Percentiles rank a stretch among this genome's conserved stretches.
Evolutionary conservation across 1,284 basidiomycete genomes (phyloP).

Genomic region (Moesziomyces globuligerus): DNA sequence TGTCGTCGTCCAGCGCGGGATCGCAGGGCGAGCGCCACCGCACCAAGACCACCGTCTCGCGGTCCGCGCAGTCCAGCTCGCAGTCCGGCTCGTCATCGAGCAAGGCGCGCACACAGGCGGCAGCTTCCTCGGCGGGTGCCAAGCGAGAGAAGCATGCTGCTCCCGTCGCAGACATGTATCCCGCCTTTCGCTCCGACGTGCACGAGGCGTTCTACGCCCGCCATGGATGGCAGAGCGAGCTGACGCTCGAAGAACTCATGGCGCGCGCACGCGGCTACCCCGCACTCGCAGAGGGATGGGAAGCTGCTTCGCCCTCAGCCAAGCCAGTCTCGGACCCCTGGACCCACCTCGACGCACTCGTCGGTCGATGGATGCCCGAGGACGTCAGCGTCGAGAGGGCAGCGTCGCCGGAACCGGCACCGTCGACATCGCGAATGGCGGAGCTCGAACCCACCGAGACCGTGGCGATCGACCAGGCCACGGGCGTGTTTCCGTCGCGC

Average conservation of each 20-base stretch:
- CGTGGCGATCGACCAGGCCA: slow-evolving; percentile 25
- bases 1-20: slow-evolving; percentile 15
- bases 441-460: slow-evolving; percentile 31
- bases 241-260: slow-evolving; percentile 58
- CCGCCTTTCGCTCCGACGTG: slow-evolving; percentile 21
- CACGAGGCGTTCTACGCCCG: slow-evolving; percentile 38
- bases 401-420: background rate
- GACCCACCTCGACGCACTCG: slow-evolving; percentile 50
- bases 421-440: background rate
- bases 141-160: slow-evolving; percentile 57
- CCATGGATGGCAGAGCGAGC: slow-evolving; percentile 44
- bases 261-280: slow-evolving; percentile 27
- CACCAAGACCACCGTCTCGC: slow-evolving; percentile 42
- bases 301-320: slow-evolving; percentile 12
- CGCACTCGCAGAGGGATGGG: slow-evolving; percentile 29
- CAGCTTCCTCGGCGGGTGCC: slow-evolving; percentile 6
- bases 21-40: slow-evolving; percentile 24
- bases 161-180: slow-evolving; percentile 58
- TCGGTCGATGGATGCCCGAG: slow-evolving; percentile 57
- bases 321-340: slow-evolving; percentile 49
- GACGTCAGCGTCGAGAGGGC: background rate
- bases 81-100: slow-evolving; percentile 16
- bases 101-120: slow-evolving; percentile 7
- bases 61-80: slow-evolving; percentile 17
- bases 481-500: slow-evolving; percentile 34